Conservation (phyloP, 331 rosid species). For the Stylosanthes scabra region DNA sequence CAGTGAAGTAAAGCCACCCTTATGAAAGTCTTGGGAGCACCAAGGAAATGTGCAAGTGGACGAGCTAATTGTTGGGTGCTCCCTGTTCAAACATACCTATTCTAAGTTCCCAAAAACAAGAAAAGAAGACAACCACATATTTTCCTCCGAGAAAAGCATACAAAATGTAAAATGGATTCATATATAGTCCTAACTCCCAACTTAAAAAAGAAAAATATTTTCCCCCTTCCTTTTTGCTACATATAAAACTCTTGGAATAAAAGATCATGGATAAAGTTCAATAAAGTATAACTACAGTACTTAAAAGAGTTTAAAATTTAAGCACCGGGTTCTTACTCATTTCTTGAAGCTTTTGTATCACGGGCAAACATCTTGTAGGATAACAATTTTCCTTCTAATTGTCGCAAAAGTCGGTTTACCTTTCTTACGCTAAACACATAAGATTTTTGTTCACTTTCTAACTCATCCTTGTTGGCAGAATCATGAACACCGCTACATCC, state of each 20-base stretch:
- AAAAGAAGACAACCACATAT: neutral
- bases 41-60: slow-evolving; percentile 31
- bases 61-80: slow-evolving; percentile 14
- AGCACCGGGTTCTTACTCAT: slow-evolving; percentile 64
- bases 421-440: slow-evolving; percentile 60
- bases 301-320: slow-evolving; percentile 19
- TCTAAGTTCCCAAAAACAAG: neutral
- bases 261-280: neutral
- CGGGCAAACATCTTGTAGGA: slow-evolving; percentile 98
- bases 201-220: neutral
- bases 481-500: slow-evolving; percentile 37
- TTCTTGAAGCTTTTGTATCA: slow-evolving; percentile 97
- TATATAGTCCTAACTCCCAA: slow-evolving; percentile 3
- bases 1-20: slow-evolving; percentile 13
- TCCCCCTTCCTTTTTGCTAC: neutral
- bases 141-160: neutral
- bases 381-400: slow-evolving; percentile 82
- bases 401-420: slow-evolving; percentile 72
- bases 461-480: slow-evolving; percentile 38
- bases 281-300: neutral
- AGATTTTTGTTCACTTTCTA: slow-evolving; percentile 56
- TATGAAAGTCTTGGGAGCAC: slow-evolving; percentile 28
- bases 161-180: slow-evolving; percentile 4
- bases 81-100: neutral
- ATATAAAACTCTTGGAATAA: neutral